Base-by-base conservation (phyloP, 23 red algal species). In the Chondrus crispus region DNA sequence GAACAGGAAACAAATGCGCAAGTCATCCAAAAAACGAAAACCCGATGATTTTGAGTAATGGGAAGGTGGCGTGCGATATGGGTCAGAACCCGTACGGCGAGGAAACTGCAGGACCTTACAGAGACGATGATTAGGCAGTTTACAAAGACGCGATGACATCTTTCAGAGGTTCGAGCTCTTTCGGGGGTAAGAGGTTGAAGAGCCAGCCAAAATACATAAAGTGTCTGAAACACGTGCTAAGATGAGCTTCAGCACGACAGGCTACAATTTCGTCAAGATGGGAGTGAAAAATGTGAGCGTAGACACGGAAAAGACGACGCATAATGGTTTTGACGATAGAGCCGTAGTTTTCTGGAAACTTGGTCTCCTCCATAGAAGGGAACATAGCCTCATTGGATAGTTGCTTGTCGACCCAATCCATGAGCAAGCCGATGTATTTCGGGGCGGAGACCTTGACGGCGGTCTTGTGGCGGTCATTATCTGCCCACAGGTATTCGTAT, bases 401-500 rank as follows among this genome's bases (percentile, higher is more conserved):
- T 68, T 95, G 84, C 60, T 88, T 86, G 76, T 93, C 91, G 38
- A 94, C 92, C 93, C 94, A 96, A 38, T 95, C 93, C 90, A 99
- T 92, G 62, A 99, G 82, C 32, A 93, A 78, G 22, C 90, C 84
- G 46, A 99, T 94, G 80, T 99, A 99, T 32, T 90, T 90, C 14
- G 97, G 94, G 3, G 97, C 97, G 10, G 83, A 86, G 36, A 99
- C 82, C 48, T 93, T 86, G 58, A 89, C 87, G n/a, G 94, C 66
- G n/a, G 43, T 94, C 49, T 93, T 94, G 84, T 93, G 71, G n/a
- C 83, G 80, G 38, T 99, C 97, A 48, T 46, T 89, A 85, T 96
- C 91, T 36, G 94, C 86, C 97, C 97, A 99, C 3, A 96, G 77
- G 64, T 96, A 99, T 81, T 99, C 97, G 57, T 96, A 99, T 48